Conservation (phyloP, 805 yeast genomes). For the Ogataea chonburiensis region DNA sequence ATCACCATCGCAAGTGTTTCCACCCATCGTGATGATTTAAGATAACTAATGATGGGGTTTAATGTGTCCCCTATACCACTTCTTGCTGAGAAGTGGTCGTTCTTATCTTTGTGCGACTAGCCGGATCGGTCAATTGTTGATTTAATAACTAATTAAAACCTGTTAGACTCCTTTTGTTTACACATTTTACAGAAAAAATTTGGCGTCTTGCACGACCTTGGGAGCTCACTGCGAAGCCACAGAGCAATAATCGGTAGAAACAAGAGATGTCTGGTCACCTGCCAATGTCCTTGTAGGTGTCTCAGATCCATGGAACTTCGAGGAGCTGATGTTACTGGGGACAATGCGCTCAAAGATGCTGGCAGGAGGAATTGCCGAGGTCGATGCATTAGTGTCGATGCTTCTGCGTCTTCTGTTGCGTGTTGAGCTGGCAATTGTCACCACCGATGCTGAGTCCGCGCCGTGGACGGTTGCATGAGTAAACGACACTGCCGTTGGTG, state of each 20-base stretch:
- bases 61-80: conserved; percentile 9
- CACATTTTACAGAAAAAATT: conserved; percentile 11
- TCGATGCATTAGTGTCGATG: conserved; percentile 55
- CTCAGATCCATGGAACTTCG: conserved; percentile 10
- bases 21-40: conserved; percentile 18
- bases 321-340: conserved; percentile 18
- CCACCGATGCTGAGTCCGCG: conserved; percentile 33
- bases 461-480: conserved; percentile 9
- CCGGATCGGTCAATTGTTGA: neutral
- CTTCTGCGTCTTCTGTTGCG: conserved; percentile 34
- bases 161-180: conserved; percentile 16
- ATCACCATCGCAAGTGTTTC: conserved; percentile 51
- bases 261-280: conserved; percentile 20
- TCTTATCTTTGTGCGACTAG: conserved; percentile 3
- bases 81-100: conserved; percentile 8
- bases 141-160: conserved; percentile 10
- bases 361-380: conserved; percentile 73
- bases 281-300: conserved; percentile 8
- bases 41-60: conserved; percentile 4
- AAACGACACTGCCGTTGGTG: conserved; percentile 10
- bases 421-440: conserved; percentile 36
- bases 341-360: conserved; percentile 58
- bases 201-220: conserved; percentile 13
- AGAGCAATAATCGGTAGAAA: conserved; percentile 21
- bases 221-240: conserved; percentile 16